Evolutionary conservation across 2,329 filamentous ascomycete genomes (phyloP), one percentile per base, ranked within the genome.

Genomic region (Phialophora tarda): DNA sequence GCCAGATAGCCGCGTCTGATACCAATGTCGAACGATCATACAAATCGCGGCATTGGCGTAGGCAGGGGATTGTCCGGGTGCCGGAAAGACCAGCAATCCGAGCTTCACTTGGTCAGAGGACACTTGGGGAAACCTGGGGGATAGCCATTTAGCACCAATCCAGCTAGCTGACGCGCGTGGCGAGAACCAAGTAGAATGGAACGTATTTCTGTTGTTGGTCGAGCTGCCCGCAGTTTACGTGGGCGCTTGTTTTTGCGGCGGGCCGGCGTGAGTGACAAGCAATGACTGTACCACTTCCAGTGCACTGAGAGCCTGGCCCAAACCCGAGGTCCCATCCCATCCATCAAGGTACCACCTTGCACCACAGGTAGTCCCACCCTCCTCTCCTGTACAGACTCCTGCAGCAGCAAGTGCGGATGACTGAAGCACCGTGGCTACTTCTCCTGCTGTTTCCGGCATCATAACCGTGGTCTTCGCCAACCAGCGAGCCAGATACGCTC

Each of bases 251-350:
- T 24, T 26, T 23, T 34, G 10, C 3, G 57, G 57, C 7, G 57
- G 34, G 14, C 44, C 30, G 12, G 57, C 47, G 4, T 48, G 34
- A 34, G 41, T 32, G 34, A 57, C 63, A 8, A 68, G 64, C 34
- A 68, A 32, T 50, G 28, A 47, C 14, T 57, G 47, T 12, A 91
- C 78, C 17, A 88, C 83, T 32, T 85, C 84, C 34, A 90, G 79
- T 0, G 86, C 88, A 71, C 85, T 88, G 83, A 91, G 88, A 79
- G 91, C 86, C 75, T 89, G 82, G 51, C 89, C 85, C 10, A 91
- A 86, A 59, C 89, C 89, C 8, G 80, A 82, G 64, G 81, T 84
- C 51, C 83, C 83, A 68, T 87, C 85, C 70, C 82, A 91, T 3
- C 71, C 70, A 0, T 81, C 79, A 0, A 76, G 71, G 32, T 79